phyloP scores from a whole-genome alignment of 2,329 filamentous ascomycete species.

The Ascochyta pisi region DNA sequence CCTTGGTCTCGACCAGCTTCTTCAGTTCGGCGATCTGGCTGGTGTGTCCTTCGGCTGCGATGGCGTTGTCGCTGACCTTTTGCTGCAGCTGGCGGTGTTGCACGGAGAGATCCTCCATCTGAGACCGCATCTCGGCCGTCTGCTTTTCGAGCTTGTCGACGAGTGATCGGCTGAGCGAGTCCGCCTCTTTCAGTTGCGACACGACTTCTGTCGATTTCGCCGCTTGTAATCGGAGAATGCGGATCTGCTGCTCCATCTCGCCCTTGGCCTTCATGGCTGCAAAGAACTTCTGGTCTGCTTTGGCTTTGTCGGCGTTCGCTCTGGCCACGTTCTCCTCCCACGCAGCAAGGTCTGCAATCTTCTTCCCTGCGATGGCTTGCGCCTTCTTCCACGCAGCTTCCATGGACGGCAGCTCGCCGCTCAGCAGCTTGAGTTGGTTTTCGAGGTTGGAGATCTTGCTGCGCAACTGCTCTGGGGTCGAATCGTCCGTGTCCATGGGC shows the following conservation, averaged over 20 bases:
- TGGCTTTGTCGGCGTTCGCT: conserved; percentile 86
- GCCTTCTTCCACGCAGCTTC: conserved; percentile 91
- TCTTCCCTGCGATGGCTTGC: conserved; percentile 82
- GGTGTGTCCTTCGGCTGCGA: conserved; percentile 74
- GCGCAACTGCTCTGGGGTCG: conserved; percentile 75
- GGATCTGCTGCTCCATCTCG: conserved; percentile 79
- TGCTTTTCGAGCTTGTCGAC: conserved; percentile 91
- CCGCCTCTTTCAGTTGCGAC: conserved; percentile 88
- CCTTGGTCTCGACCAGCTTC: conserved; percentile 76
- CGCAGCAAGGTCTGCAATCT: conserved; percentile 76
- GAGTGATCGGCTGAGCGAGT: conserved; percentile 76
- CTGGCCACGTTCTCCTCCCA: conserved; percentile 80
- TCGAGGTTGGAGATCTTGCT: conserved; percentile 76
- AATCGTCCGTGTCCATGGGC: conserved; percentile 59
- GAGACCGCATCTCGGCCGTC: conserved; percentile 79
- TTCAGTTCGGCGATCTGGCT: conserved; percentile 80
- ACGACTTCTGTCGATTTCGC: conserved; percentile 93
- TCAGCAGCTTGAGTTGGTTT: conserved; percentile 82
- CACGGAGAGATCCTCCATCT: conserved; percentile 71
- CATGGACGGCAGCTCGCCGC: conserved; percentile 86
- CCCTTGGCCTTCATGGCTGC: conserved; percentile 94
- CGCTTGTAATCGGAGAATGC: conserved; percentile 80
- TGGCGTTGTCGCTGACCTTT: conserved; percentile 71
- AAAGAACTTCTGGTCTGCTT: conserved; percentile 98
- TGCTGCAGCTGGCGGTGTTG: conserved; percentile 80